phyloP scores from a whole-genome alignment of 305 asterid genomes.

The Fraxinus dipetala region DNA sequence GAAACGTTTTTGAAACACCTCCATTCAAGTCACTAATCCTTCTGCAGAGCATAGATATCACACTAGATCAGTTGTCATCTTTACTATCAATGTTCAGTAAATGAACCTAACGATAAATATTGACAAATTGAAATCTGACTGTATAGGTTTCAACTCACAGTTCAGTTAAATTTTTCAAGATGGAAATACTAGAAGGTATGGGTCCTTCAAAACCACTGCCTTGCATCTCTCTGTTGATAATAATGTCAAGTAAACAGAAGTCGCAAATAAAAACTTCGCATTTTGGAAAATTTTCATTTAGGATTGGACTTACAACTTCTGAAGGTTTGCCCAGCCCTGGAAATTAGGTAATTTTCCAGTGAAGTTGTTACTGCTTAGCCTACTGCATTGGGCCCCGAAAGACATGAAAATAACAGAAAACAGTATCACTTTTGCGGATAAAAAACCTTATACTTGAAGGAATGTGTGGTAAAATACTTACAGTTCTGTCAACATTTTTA shows the following conservation, averaged over 20 bases:
- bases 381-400: slow-evolving; percentile 29
- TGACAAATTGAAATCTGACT: not conserved
- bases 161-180: slow-evolving; percentile 34
- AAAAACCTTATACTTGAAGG: not conserved
- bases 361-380: slow-evolving; percentile 12
- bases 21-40: slow-evolving; percentile 47
- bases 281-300: not conserved
- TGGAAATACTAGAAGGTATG: slow-evolving; percentile 44
- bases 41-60: slow-evolving; percentile 31
- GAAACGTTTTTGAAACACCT: slow-evolving; percentile 38
- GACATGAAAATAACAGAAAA: not conserved
- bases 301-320: slow-evolving; percentile 36
- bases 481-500: slow-evolving; percentile 45
- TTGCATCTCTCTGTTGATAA: slow-evolving; percentile 45
- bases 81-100: not conserved
- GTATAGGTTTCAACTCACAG: slow-evolving; percentile 40
- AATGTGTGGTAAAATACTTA: slow-evolving; percentile 22
- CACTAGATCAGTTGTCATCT: not conserved
- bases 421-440: not conserved
- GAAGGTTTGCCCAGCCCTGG: slow-evolving; percentile 37
- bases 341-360: slow-evolving; percentile 47
- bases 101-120: not conserved
- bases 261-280: not conserved
- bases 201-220: slow-evolving; percentile 62
- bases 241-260: not conserved